Conservation (phyloP, 2,329 filamentous ascomycete species). For the Botrytis elliptica region DNA sequence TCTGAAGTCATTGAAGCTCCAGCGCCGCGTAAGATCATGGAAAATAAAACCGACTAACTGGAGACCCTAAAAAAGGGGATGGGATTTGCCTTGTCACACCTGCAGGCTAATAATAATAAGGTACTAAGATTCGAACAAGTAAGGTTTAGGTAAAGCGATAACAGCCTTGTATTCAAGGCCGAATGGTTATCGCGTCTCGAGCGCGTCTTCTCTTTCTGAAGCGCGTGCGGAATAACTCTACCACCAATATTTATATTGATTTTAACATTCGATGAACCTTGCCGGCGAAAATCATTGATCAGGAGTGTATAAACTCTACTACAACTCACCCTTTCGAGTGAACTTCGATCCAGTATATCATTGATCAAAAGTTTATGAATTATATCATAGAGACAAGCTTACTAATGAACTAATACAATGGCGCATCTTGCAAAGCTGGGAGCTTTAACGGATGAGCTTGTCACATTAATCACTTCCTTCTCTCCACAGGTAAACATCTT, state of each 20-base stretch:
- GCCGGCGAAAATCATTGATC: background rate
- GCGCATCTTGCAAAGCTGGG: slow-evolving; percentile 65
- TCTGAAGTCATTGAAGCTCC: slow-evolving; percentile 18
- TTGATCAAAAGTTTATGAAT: background rate
- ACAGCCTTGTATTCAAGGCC: slow-evolving; percentile 8
- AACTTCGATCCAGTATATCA: background rate
- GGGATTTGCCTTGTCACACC: slow-evolving; percentile 1
- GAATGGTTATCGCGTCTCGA: background rate
- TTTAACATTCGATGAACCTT: background rate
- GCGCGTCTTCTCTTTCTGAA: background rate
- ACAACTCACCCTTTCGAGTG: background rate
- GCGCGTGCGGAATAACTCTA: background rate
- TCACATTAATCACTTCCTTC: slow-evolving; percentile 60
- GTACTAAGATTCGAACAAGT: background rate
- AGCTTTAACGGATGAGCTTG: slow-evolving; percentile 67
- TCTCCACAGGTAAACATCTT: slow-evolving; percentile 49
- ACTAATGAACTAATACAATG: slow-evolving; percentile 49
- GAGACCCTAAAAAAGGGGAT: slow-evolving; percentile 13
- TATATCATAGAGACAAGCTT: background rate
- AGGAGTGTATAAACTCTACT: background rate
- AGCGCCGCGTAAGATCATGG: slow-evolving; percentile 22
- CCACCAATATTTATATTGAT: background rate
- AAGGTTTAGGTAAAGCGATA: background rate
- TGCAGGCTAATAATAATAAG: background rate
- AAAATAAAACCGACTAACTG: slow-evolving; percentile 15